Evolutionary conservation across 352 stramenopile species (phyloP).

Genomic region (Thalassiosira gravida): DNA sequence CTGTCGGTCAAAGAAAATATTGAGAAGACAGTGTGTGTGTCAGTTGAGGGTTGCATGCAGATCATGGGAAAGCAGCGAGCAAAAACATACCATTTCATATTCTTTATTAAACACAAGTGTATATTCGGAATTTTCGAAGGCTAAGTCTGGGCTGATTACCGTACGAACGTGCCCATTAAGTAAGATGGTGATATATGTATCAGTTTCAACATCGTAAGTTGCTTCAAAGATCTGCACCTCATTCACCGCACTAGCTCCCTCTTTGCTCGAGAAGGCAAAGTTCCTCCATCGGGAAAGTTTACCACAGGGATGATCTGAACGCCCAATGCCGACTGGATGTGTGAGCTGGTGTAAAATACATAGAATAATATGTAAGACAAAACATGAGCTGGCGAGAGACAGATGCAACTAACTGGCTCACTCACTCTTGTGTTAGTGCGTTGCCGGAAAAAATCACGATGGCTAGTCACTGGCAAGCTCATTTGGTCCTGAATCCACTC

Average conservation of each 20-base stretch:
- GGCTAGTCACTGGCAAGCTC: conserved; percentile 47
- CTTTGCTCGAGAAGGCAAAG: conserved; percentile 60
- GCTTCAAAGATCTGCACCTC: conserved; percentile 33
- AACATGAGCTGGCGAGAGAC: too few relatives aligned
- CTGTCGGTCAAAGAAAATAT: neutral
- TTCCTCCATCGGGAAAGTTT: conserved; percentile 51
- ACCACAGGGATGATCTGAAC: conserved; percentile 58
- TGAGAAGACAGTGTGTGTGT: neutral
- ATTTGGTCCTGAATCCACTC: conserved; percentile 63
- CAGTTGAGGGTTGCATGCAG: neutral
- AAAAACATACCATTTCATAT: conserved; percentile 51
- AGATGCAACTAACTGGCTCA: too few relatives aligned
- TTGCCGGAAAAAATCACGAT: conserved; percentile 63
- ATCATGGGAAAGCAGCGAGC: neutral
- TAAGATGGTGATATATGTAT: conserved; percentile 53
- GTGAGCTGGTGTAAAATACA: conserved; percentile 34
- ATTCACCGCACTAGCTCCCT: conserved; percentile 34
- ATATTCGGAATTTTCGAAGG: conserved; percentile 24
- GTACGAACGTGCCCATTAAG: conserved; percentile 59
- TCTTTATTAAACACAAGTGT: conserved; percentile 57
- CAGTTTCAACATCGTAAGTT: conserved; percentile 24
- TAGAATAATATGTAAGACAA: too few relatives aligned
- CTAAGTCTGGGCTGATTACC: conserved; percentile 8
- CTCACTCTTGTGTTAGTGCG: conserved; percentile 56
- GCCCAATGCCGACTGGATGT: conserved; percentile 35